phyloP scores from a whole-genome alignment of 1,284 basidiomycete species.

The Apiotrichum sp. region DNA sequence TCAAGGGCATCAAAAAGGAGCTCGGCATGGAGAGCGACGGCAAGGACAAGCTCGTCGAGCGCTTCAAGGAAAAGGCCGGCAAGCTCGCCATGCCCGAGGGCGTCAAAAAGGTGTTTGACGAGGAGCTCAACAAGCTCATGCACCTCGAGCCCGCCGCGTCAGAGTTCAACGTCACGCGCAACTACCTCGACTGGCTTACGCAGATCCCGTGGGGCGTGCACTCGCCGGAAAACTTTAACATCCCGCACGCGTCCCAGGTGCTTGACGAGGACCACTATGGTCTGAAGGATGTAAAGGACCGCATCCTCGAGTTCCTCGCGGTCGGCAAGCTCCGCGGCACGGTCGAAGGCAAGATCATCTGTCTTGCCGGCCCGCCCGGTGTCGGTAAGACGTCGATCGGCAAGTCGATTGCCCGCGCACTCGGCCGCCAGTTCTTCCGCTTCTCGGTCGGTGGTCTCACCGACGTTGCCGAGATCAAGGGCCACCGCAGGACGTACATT shows the following conservation, averaged over 20 bases:
- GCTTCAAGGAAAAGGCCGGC: constrained; percentile 86
- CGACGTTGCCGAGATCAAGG: constrained; percentile 98
- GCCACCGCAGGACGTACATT: constrained; percentile 93
- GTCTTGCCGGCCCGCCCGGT: constrained; percentile 91
- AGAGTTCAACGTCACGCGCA: constrained; percentile 93
- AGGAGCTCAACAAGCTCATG: constrained; percentile 88
- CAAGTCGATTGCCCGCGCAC: constrained; percentile 59
- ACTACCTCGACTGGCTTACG: constrained; percentile 94
- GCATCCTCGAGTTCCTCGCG: constrained; percentile 96
- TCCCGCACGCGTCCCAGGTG: constrained; percentile 74
- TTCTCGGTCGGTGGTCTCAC: constrained; percentile 96
- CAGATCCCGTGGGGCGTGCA: constrained; percentile 96
- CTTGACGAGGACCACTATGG: constrained; percentile 97
- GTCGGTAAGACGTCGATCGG: constrained; percentile 94
- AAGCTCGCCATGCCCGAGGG: constrained; percentile 85
- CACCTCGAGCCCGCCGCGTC: constrained; percentile 87
- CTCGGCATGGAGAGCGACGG: constrained; percentile 88
- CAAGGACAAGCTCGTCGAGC: constrained; percentile 94
- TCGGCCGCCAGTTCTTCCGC: constrained; percentile 46
- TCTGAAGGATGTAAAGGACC: constrained; percentile 89
- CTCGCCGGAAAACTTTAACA: constrained; percentile 88
- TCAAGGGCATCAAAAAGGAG: constrained; percentile 99
- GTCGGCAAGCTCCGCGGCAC: constrained; percentile 94
- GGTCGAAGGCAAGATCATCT: constrained; percentile 98
- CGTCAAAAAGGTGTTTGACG: constrained; percentile 92